Conservation (phyloP, 148 eudicot genomes). For the Rhododendron williamsianum region DNA sequence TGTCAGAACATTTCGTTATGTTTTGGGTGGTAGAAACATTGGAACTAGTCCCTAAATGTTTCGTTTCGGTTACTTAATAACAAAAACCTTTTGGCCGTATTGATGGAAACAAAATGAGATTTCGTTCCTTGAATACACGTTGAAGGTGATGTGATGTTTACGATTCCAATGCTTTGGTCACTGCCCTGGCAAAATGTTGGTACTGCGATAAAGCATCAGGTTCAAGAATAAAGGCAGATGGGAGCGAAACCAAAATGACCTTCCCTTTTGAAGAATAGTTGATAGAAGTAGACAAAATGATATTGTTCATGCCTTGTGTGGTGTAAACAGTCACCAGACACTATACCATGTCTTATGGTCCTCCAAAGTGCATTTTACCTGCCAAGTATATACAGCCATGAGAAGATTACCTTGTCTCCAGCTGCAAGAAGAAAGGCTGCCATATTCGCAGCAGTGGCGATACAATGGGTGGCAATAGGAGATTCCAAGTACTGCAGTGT, state of each 20-base stretch:
- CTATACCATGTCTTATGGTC: background rate
- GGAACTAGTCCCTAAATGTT: background rate
- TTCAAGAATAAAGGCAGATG: background rate
- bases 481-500: constrained; percentile 78
- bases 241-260: background rate
- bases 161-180: background rate
- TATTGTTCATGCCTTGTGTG: background rate
- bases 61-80: background rate
- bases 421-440: constrained; percentile 81
- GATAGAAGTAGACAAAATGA: background rate
- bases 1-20: background rate
- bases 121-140: background rate
- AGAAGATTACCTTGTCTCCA: constrained; percentile 66
- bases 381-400: background rate
- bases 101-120: background rate
- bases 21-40: background rate
- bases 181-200: background rate
- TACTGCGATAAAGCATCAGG: background rate
- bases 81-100: background rate
- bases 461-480: constrained; percentile 72
- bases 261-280: background rate
- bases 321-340: background rate
- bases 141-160: background rate
- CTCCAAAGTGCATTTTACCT: background rate
- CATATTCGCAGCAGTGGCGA: constrained; percentile 70